Evolutionary conservation across 306 rosid genomes (phyloP), one percentile per base, ranked within the genome.

Genomic region (Psophocarpus tetragonolobus): DNA sequence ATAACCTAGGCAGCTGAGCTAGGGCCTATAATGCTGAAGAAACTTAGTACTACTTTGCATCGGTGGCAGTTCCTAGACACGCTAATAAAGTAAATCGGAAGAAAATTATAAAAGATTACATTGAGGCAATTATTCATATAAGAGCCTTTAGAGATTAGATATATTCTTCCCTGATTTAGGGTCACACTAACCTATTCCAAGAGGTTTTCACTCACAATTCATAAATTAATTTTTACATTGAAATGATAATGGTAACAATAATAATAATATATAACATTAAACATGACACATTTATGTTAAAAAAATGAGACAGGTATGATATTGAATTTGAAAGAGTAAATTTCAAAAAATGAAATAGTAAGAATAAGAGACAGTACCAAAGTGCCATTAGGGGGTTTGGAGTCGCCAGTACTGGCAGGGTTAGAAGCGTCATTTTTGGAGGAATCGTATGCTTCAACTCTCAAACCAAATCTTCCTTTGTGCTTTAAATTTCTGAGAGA

Each of bases 321-420:
- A 7, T 39, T 74, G 51, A 15, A 54, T 17, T 44, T 57, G 8
- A 51, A 18, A 17, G 15, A 30, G 36, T 13, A n/a, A n/a, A n/a
- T n/a, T n/a, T n/a, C n/a, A n/a, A n/a, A n/a, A n/a, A n/a, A n/a
- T 57, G 8, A 51, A 18, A 17, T 9, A 30, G 36, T 13, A 41
- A 69, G 12, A 42, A 63, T n/a, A 64, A 47, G 56, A 54, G 27
- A 21, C 54, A 75, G 54, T 85, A 82, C 89, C 71, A 86, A 68
- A 80, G 87, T 68, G 83, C 87, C 89, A 70, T 86, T 86, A 3
- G 89, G 84, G 78, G 85, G 67, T 33, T 85, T 82, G 79, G 86
- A 50, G 4, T 85, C 86, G 65, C 84, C 84, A n/a, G 84, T 4
- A 79, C 84, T 81, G 3, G 81, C 4, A 71, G 84, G 24, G 33